A percentile compares a stretch with the other conserved stretches of the same genome.
Conservation (phyloP, 2,329 filamentous ascomycete species). For the Aquanectria penicillioides region DNA sequence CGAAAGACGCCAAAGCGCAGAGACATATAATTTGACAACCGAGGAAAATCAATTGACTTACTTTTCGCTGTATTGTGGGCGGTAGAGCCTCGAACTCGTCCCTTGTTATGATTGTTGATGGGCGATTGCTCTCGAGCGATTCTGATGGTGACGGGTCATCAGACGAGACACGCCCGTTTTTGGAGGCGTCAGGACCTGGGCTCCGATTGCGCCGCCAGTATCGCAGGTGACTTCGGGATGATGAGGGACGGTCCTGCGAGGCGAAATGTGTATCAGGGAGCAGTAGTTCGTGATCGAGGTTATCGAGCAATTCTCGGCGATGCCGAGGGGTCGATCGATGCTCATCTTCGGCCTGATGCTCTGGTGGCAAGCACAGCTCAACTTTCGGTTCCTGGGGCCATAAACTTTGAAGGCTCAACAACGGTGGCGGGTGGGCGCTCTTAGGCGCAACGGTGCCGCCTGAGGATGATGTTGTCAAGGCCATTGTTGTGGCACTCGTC, state of each 20-base stretch:
- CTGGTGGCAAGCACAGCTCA: constrained; percentile 29
- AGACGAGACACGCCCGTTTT: constrained; percentile 37
- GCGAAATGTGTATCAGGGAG: constrained; percentile 28
- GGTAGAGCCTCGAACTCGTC: constrained; percentile 62
- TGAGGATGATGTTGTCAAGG: constrained; percentile 23
- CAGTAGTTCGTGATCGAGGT: constrained; percentile 35
- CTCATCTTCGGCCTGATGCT: constrained; percentile 18
- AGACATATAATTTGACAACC: not conserved
- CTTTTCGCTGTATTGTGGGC: constrained; percentile 66
- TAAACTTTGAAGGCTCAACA: constrained; percentile 17
- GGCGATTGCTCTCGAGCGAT: constrained; percentile 30
- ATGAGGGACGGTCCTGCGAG: constrained; percentile 36
- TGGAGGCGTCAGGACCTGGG: constrained; percentile 27
- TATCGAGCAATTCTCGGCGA: constrained; percentile 35
- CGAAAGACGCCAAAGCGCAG: not conserved
- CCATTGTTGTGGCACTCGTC: constrained; percentile 36
- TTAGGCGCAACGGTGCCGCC: constrained; percentile 17
- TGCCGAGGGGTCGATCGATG: constrained; percentile 27
- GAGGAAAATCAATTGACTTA: constrained; percentile 49
- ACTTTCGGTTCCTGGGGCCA: constrained; percentile 33
- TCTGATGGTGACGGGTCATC: constrained; percentile 30
- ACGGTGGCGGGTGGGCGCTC: constrained; percentile 13
- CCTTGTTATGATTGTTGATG: constrained; percentile 46
- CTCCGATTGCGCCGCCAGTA: constrained; percentile 35
- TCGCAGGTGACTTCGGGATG: constrained; percentile 40